Base-by-base conservation (phyloP, 148 eudicot species). In the Camellia granthamiana region DNA sequence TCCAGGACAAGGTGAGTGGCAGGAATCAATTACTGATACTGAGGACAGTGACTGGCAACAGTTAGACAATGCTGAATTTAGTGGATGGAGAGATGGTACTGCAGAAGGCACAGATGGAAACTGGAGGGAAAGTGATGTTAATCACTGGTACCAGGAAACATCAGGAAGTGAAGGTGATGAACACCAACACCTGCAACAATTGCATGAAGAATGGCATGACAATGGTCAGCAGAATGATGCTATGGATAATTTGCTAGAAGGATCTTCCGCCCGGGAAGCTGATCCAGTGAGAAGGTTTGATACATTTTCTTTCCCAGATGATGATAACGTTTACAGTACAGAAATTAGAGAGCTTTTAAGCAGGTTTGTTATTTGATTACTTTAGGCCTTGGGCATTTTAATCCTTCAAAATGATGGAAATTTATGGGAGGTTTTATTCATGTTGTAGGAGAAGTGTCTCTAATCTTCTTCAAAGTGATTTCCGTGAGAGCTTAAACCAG, bases 391-490 rank as follows among this genome's bases (percentile, higher is more conserved):
- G 14, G 30, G 42, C 42, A 12, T 56, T 46, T 70, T 38, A 14
- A 14, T 56, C 59, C 49, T 75, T 76, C 43, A 66, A 14, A 69
- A 54, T 41, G 23, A 76, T 6, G 1, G 38, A 62, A 76, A 47
- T 47, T 47, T 47, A 47, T 47, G 51, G n/a, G 21, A n/a, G 30
- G 1, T 54, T 74, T 13, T 75, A 54, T 69, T 44, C 41, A 38
- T 82, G 38, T 58, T 84, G 61, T 56, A 95, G 99, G 93, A 91
- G 99, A 88, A 90, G 88, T 78, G 99, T 95, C 80, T 91, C 99
- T 23, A 90, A 88, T 85, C 97, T 95, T 83, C 99, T 95, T 83
- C 88, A 84, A 69, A 95, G 99, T 82, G 92, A 47, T 47, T 47
- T 47, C 77, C 93, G 99, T 30, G 95, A 87, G 83, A 92, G 95